These are phyloP conservation scores for Hibiscus mutabilis DNA, from an alignment of 345 rosid genomes.

Conservation along the genomic window DNA sequence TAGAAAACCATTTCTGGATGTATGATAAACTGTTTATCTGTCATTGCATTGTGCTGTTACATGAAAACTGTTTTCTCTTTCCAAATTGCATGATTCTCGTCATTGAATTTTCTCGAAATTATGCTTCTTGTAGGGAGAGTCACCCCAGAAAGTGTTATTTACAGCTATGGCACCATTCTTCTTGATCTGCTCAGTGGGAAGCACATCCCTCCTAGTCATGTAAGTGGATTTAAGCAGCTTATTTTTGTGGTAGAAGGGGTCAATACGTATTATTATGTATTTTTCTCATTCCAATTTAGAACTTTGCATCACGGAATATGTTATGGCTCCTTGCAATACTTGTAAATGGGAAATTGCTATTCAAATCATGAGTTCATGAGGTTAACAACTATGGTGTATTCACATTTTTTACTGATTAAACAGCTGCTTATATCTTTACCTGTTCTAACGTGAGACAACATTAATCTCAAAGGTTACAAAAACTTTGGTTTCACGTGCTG, in stretches of 20 bases:
- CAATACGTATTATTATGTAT: background rate
- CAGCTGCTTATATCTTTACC: background rate
- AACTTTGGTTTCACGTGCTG: background rate
- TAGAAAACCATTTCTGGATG: background rate
- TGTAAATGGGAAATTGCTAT: background rate
- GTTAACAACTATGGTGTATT: background rate
- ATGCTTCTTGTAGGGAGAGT: constrained; percentile 63
- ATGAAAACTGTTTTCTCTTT: background rate
- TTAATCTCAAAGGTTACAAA: background rate
- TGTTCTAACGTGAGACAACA: background rate
- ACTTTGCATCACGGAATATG: background rate
- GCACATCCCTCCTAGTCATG: constrained; percentile 96
- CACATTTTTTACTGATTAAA: background rate
- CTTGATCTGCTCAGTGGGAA: constrained; percentile 93
- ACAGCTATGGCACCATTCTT: constrained; percentile 94
- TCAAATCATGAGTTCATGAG: background rate
- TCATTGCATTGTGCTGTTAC: background rate
- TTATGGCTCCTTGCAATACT: background rate
- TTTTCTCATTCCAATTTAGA: background rate
- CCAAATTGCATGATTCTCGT: background rate
- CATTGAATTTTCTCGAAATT: constrained; percentile 2
- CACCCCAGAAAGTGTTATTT: constrained; percentile 85
- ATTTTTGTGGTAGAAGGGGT: background rate
- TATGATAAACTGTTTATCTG: background rate
- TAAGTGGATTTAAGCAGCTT: constrained; percentile 32